A percentile compares a stretch with the other conserved stretches of the same genome.
Conservation (phyloP, 495 filamentous ascomycete genomes). For the Thermothielavioides terrestris region DNA sequence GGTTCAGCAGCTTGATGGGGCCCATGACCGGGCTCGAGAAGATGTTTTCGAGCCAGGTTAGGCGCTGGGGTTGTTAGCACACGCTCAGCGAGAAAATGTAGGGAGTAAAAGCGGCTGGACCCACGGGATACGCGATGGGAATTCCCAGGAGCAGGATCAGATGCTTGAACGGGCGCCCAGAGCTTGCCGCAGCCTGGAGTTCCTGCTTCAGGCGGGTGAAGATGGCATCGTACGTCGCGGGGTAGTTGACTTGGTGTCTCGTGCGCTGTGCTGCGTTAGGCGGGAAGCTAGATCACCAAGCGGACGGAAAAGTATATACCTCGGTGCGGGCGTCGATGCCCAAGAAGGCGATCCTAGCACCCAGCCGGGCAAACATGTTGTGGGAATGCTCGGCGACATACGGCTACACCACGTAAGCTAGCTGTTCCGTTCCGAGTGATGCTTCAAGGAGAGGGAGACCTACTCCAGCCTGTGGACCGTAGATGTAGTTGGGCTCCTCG, state of each 20-base stretch:
- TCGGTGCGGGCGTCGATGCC: constrained; percentile 88
- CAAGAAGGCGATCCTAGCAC: constrained; percentile 72
- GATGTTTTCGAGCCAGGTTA: constrained; percentile 89
- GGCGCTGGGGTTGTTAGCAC: constrained; percentile 42
- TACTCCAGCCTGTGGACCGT: constrained; percentile 61
- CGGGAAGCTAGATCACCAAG: too few species aligned
- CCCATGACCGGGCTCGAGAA: constrained; percentile 74
- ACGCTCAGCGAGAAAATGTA: too few species aligned
- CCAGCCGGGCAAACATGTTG: constrained; percentile 76
- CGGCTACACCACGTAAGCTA: constrained; percentile 25
- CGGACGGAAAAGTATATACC: constrained; percentile 1
- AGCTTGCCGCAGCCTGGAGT: constrained; percentile 44
- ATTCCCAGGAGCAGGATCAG: constrained; percentile 81
- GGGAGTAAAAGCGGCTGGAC: constrained; percentile 1
- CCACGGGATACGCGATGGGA: constrained; percentile 81
- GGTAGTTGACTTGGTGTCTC: constrained; percentile 82
- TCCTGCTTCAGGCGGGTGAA: constrained; percentile 62
- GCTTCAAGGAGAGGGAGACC: not conserved
- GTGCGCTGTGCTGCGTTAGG: constrained; percentile 48
- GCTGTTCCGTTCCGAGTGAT: too few species aligned
- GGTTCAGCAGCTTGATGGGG: constrained; percentile 80
- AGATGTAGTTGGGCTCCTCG: constrained; percentile 65
- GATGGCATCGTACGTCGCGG: constrained; percentile 78
- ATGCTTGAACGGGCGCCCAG: constrained; percentile 59
- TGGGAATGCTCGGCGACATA: constrained; percentile 76